phyloP scores from a whole-genome alignment of 305 asterid genomes.

The Fraxinus velutina region DNA sequence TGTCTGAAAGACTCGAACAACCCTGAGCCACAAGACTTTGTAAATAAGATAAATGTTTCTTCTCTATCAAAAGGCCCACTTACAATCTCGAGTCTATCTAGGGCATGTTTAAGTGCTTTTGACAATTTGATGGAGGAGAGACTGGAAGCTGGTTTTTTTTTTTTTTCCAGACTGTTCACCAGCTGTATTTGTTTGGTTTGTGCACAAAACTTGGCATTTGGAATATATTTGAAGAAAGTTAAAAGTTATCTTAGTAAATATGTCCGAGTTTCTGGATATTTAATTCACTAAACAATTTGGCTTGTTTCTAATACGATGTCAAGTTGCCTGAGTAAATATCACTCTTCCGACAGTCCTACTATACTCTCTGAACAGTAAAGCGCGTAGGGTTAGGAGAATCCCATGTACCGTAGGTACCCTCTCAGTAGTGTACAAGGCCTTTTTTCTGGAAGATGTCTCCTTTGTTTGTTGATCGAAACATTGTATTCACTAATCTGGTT shows the following conservation, averaged over 20 bases:
- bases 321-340: slow-evolving; percentile 1
- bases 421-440: neutral
- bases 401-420: neutral
- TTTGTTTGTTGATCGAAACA: neutral
- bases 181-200: neutral
- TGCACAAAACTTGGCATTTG: neutral
- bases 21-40: neutral
- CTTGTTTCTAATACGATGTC: slow-evolving; percentile 5
- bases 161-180: neutral
- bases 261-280: slow-evolving; percentile 1
- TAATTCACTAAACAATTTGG: neutral
- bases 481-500: slow-evolving; percentile 17
- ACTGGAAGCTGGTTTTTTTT: neutral
- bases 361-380: neutral
- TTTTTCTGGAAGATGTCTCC: neutral
- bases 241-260: neutral
- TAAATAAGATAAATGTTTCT: neutral
- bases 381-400: neutral
- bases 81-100: neutral
- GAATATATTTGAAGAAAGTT: neutral
- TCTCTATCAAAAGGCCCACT: neutral
- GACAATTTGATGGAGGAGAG: neutral
- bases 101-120: neutral
- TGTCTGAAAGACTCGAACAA: neutral
- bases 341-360: neutral